phyloP scores from a whole-genome alignment of 345 rosid genomes.

The Gossypium thurberi region DNA sequence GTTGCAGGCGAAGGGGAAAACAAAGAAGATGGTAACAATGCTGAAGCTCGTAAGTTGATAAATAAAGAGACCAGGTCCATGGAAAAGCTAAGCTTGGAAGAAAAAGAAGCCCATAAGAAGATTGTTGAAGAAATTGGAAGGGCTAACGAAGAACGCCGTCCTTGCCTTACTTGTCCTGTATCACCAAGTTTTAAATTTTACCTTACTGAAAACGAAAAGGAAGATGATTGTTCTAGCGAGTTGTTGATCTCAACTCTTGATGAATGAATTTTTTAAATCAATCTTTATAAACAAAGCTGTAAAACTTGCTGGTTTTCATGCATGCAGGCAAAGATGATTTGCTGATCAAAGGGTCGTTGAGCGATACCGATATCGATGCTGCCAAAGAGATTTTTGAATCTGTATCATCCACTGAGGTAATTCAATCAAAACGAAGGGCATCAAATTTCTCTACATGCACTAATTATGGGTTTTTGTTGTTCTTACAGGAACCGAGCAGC shows the following conservation, averaged over 20 bases:
- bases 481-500: background rate
- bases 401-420: background rate
- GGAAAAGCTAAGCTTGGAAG: background rate
- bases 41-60: background rate
- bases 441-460: background rate
- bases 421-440: background rate
- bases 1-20: background rate
- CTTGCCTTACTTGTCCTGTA: background rate
- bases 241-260: background rate
- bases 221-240: background rate
- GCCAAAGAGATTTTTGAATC: background rate
- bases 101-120: background rate
- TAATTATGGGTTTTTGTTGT: background rate
- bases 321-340: background rate
- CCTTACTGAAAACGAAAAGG: background rate
- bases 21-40: background rate
- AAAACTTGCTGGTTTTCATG: background rate
- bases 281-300: background rate
- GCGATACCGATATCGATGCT: background rate
- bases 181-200: conserved; percentile 2
- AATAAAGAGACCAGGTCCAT: too few species aligned
- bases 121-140: background rate
- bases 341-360: background rate
- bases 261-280: background rate
- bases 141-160: background rate